Evolutionary conservation across 805 yeast genomes (phyloP), one percentile per base, ranked within the genome.

Genomic region (Sugiyamaella valdiviana): DNA sequence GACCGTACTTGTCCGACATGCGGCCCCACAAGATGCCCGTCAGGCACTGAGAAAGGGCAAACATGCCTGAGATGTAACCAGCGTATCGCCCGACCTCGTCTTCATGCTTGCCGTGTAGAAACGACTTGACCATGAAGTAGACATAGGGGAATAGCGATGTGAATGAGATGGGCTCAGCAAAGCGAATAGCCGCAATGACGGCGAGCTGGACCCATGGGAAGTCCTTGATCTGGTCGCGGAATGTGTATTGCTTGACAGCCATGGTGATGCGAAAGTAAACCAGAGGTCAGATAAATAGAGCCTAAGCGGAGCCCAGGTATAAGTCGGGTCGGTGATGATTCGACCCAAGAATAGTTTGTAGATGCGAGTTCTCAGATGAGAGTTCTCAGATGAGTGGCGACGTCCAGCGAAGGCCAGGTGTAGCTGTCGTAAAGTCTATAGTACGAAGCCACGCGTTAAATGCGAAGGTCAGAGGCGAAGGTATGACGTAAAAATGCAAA

Each of bases 91-190:
- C 70, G 35, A 81, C 77, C 41, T 77, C 78, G 42, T 76, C 77
- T 5, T 51, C 50, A 20, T 69, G 66, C 36, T 74, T 69, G 5
- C 77, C 76, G 12, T 78, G 63, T 3, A 73, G 72, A 58, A 79
- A 79, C 51, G 77, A 82, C 51, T 77, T 62, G 16, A 80, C 79
- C 83, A 80, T 77, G 63, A 77, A 80, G 60, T 76, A 80, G 36
- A 79, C 73, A 56, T 80, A 80, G 2, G 85, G 85, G 58, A 80
- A 79, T 29, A 79, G 61, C 3, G 83, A 78, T 2, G 84, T 77
- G 66, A 79, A 80, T 2, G 83, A 77, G 17, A 80, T 71, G 1
- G 85, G 85, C 58, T 80, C 85, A 10, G 79, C 71, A 51, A 79
- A 75, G 49, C 85, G 65, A 44, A 79, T 75, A 23, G 73, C 52